Evolutionary conservation across 805 yeast species (phyloP).

Genomic region (Metschnikowia peoriensis): DNA sequence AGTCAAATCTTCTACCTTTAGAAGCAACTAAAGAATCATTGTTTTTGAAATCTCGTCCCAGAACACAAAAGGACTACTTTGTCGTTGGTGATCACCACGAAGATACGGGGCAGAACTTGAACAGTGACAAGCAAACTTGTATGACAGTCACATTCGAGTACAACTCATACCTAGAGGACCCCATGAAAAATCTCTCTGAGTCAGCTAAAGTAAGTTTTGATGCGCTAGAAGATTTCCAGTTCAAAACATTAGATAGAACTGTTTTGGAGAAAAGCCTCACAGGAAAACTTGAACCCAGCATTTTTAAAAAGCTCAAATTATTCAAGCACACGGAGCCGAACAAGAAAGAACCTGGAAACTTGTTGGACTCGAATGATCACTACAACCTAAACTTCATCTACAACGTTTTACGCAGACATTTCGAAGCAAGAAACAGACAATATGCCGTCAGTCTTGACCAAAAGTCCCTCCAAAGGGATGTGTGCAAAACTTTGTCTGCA

Average conservation of each 20-base stretch:
- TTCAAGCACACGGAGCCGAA: slow-evolving; percentile 20
- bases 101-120: not conserved
- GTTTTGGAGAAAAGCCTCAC: slow-evolving; percentile 29
- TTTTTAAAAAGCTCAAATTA: slow-evolving; percentile 22
- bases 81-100: slow-evolving; percentile 9
- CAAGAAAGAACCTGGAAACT: slow-evolving; percentile 9
- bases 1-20: not conserved
- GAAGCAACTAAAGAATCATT: slow-evolving; percentile 1
- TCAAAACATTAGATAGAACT: slow-evolving; percentile 23
- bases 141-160: slow-evolving; percentile 37
- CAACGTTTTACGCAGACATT: slow-evolving; percentile 31
- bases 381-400: slow-evolving; percentile 33
- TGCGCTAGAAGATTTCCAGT: slow-evolving; percentile 19
- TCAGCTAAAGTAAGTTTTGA: slow-evolving; percentile 31
- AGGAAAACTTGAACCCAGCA: slow-evolving; percentile 24
- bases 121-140: slow-evolving; percentile 23
- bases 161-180: slow-evolving; percentile 33
- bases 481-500: slow-evolving; percentile 1
- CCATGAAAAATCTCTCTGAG: slow-evolving; percentile 24
- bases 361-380: slow-evolving; percentile 25
- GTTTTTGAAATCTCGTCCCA: not conserved
- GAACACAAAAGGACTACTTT: slow-evolving; percentile 1
- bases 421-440: slow-evolving; percentile 28
- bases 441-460: slow-evolving; percentile 25
- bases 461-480: not conserved